Percentiles rank a stretch among this genome's conserved stretches.
Evolutionary conservation across 2,329 filamentous ascomycete species (phyloP).

Genomic region (Nemania serpens): DNA sequence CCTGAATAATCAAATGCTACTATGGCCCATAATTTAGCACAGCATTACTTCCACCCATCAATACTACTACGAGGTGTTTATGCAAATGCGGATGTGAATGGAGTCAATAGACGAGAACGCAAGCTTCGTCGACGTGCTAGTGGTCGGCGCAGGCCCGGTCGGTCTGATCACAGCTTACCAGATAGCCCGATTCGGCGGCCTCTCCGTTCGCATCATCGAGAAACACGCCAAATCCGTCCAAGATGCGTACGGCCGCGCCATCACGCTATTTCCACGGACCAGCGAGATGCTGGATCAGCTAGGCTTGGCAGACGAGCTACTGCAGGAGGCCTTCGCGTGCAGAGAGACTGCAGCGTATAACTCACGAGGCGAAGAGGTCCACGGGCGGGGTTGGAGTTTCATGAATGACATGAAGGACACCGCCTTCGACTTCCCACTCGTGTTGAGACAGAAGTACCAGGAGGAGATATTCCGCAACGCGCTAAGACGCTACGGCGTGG

Average conservation of each 20-base stretch:
- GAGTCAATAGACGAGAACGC: constrained; percentile 21
- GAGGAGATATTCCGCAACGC: constrained; percentile 54
- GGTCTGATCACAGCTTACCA: constrained; percentile 51
- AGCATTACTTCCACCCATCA: not conserved
- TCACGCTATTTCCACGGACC: constrained; percentile 57
- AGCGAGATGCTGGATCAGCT: constrained; percentile 58
- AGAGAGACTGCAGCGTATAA: constrained; percentile 56
- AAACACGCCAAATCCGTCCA: constrained; percentile 51
- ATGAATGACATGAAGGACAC: constrained; percentile 59
- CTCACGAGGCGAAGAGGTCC: constrained; percentile 47
- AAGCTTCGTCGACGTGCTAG: constrained; percentile 41
- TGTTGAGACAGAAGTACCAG: constrained; percentile 59
- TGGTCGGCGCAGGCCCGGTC: constrained; percentile 52
- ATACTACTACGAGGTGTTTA: not conserved
- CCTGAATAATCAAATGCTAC: not conserved
- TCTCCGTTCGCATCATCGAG: constrained; percentile 53
- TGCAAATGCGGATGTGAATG: too few species aligned
- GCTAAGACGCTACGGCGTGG: constrained; percentile 41
- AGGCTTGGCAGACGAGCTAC: constrained; percentile 52
- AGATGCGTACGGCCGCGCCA: constrained; percentile 55
- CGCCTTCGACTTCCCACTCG: constrained; percentile 56
- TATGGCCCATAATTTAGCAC: not conserved
- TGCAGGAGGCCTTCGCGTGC: constrained; percentile 58
- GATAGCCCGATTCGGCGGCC: constrained; percentile 46
- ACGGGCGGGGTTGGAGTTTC: constrained; percentile 55